A percentile compares a stretch with the other conserved stretches of the same genome.
phyloP scores from a whole-genome alignment of 768 basidiomycete species.

The Mycena epipterygia region DNA sequence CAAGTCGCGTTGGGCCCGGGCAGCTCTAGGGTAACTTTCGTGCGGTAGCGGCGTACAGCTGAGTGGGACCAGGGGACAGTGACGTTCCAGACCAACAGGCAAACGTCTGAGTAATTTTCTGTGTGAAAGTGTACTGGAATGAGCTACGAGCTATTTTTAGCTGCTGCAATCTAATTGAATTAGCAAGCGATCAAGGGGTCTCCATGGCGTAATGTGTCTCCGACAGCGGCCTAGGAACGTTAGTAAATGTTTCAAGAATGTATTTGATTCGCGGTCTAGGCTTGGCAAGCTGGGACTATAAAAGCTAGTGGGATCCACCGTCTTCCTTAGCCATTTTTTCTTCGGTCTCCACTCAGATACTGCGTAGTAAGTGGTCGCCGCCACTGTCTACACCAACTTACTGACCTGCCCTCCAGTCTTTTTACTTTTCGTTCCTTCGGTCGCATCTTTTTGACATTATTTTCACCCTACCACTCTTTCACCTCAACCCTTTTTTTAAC shows the following conservation, averaged over 20 bases:
- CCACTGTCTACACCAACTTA: background rate
- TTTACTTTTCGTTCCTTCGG: slow-evolving; percentile 19
- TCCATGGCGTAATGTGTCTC: background rate
- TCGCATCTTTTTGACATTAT: slow-evolving; percentile 29
- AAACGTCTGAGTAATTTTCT: too few species aligned
- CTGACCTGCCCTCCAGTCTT: slow-evolving; percentile 15
- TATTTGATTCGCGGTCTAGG: background rate
- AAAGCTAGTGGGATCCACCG: background rate
- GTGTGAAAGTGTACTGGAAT: too few species aligned
- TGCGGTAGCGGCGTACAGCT: too few species aligned
- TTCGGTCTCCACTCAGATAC: slow-evolving; percentile 30
- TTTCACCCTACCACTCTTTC: slow-evolving; percentile 10
- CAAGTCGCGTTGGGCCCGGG: too few species aligned
- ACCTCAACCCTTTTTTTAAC: background rate
- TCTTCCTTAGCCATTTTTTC: slow-evolving; percentile 15
- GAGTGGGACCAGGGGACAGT: too few species aligned
- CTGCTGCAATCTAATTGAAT: too few species aligned
- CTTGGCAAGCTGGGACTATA: slow-evolving; percentile 2
- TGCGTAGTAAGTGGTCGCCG: slow-evolving; percentile 24
- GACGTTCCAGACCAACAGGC: too few species aligned
- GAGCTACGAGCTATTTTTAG: too few species aligned
- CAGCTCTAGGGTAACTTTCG: too few species aligned
- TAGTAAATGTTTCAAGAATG: slow-evolving; percentile 20
- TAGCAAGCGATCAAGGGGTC: too few species aligned
- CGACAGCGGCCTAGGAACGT: too few species aligned